Evolutionary conservation across 2,329 filamentous ascomycete species (phyloP), one percentile per base, ranked within the genome.

Genomic region (Fusarium tanahbumbuense): DNA sequence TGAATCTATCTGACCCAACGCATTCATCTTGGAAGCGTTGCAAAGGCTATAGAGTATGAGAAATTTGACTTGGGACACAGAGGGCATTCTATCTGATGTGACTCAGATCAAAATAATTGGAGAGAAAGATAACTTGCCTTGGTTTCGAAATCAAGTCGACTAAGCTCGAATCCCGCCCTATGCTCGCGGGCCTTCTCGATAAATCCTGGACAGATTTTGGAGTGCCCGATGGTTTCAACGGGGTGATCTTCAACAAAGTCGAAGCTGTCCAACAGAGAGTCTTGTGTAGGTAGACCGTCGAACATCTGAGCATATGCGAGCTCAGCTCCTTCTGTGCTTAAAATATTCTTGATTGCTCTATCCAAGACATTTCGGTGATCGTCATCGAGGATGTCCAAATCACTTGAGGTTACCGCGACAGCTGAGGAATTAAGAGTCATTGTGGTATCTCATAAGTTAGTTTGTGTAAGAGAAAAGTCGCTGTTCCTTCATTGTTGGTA

Each of bases 221-320:
- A 0, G 2, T 71, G 64, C 0, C n/a, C 7, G 1, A 53, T 34
- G 6, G 3, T 28, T 15, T 37, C 10, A 1, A 56, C 56, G 0
- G 45, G 67, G 2, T 64, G 64, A 8, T 57, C 58, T 3, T 41
- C 5, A 0, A 54, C n/a, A 15, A 25, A 56, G 8, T 12, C 2
- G 1, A 42, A 54, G 18, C 37, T 53, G 5, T 52, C 53, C 10
- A 4, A 28, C 1, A 44, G 3, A 3, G 56, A 45, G 4, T 37
- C 10, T 37, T 48, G 30, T 3, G 22, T 65, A 0, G 67, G 68
- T 6, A 71, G 32, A 2, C 68, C 67, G 13, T 71, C 68, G 0
- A 71, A 37, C 3, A 71, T 65, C 7, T 71, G 54, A 4, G 64
- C 64, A 8, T 52, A 65, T 7, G 50, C 28, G 0, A 11, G 42